Evolutionary conservation across 805 yeast genomes (phyloP).

Genomic region (Sugiyamaella marilandica): DNA sequence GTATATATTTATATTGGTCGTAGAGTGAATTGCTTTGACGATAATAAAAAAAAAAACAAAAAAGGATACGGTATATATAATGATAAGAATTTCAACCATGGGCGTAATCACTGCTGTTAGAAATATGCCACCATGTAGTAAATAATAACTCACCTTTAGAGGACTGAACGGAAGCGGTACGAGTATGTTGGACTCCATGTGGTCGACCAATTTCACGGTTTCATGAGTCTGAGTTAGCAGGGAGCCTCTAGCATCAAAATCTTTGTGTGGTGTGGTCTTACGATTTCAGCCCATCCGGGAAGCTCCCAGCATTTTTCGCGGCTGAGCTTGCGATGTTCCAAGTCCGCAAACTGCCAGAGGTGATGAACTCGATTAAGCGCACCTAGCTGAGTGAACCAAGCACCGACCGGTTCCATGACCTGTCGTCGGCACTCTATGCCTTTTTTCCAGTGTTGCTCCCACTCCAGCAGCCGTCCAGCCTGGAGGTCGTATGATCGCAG

Average conservation of each 20-base stretch:
- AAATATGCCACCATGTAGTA: not conserved
- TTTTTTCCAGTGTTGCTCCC: constrained; percentile 40
- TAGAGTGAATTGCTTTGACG: not conserved
- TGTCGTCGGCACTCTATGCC: constrained; percentile 41
- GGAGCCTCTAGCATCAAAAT: not conserved
- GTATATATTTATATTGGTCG: not conserved
- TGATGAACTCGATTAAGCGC: constrained; percentile 39
- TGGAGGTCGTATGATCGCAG: constrained; percentile 36
- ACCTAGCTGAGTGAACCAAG: constrained; percentile 41
- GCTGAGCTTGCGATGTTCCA: constrained; percentile 38
- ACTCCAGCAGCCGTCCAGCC: constrained; percentile 40
- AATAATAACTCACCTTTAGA: constrained; percentile 22
- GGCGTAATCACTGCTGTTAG: not conserved
- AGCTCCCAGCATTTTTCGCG: constrained; percentile 42
- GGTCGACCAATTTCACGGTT: constrained; percentile 37
- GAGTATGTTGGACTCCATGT: constrained; percentile 36
- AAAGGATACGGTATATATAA: not conserved
- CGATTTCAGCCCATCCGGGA: constrained; percentile 43
- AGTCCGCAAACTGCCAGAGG: constrained; percentile 42
- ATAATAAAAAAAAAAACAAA: not conserved
- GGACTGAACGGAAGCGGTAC: constrained; percentile 40
- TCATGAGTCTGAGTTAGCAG: constrained; percentile 31
- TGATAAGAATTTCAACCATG: not conserved
- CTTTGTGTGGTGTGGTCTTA: constrained; percentile 5
- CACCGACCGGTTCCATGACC: constrained; percentile 45